Conservation (phyloP, 208 protist genomes). For the Wallacemonas sp. region DNA sequence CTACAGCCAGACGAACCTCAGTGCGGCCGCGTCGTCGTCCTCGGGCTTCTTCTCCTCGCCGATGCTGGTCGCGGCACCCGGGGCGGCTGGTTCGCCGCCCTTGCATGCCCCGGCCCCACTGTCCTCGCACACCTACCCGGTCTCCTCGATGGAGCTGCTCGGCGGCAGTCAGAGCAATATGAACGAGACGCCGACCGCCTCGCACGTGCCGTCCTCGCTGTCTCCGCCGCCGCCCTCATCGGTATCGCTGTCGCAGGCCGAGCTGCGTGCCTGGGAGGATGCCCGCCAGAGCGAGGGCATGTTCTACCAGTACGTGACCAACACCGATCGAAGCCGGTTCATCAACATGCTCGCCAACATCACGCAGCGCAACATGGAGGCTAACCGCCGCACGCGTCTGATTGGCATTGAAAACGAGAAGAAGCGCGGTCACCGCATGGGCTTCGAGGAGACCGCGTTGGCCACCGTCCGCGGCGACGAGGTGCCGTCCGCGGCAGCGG, state of each 20-base stretch:
- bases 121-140: background rate
- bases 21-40: background rate
- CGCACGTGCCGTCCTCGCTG: conserved; percentile 9
- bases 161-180: conserved; percentile 15
- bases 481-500: background rate
- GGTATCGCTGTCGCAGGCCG: conserved; percentile 19
- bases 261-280: conserved; percentile 36
- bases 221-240: conserved; percentile 39
- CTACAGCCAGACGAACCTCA: background rate
- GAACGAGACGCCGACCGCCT: background rate
- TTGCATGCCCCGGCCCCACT: background rate
- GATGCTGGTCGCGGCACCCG: background rate
- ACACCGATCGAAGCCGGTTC: conserved; percentile 57
- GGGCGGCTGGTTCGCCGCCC: too few species aligned
- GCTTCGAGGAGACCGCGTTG: conserved; percentile 40
- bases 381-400: conserved; percentile 51
- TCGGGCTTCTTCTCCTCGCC: conserved; percentile 1
- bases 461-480: conserved; percentile 2
- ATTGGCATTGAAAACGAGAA: conserved; percentile 69
- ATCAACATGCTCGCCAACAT: conserved; percentile 61
- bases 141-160: conserved; percentile 18
- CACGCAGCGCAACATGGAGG: conserved; percentile 56
- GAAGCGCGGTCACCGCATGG: conserved; percentile 51
- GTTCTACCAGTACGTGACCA: conserved; percentile 68
- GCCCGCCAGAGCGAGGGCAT: conserved; percentile 36